Base-by-base conservation (phyloP, 768 basidiomycete genomes). In the Leccinum rimulosum region DNA sequence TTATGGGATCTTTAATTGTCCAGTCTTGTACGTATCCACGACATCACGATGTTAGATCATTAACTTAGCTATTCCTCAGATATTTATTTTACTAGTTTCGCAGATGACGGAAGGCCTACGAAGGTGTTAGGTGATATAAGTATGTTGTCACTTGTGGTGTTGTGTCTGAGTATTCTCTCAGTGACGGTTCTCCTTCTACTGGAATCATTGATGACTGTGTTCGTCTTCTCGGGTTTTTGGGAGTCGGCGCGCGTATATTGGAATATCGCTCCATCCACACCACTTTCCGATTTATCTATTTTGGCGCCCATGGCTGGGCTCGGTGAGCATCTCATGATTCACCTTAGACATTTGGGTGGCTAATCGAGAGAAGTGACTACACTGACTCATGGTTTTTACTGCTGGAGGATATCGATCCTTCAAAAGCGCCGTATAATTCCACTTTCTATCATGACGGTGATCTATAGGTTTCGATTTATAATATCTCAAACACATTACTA, bases 51-150 rank as follows among this genome's bases (percentile, higher is more conserved):
- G 12, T 4, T 30, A 9, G 36, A 7, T 36, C 36, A 36, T 15
- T 36, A 15, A 15, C 35, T 31, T 22, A 51, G 11, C 6, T 19
- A 6, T 35, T 7, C 25, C 50, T 30, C 8, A 69, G 67, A 59
- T 43, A 54, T 69, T 22, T 68, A 68, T 36, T 64, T 64, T 40
- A 55, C 54, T n/a, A 55, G 27, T 53, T 68, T 69, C 19, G 4
- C 54, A 19, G 56, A 66, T n/a, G 66, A 68, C 22, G n/a, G 10
- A 19, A 59, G 4, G 58, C 25, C 35, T 40, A 58, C 60, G n/a
- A 68, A 70, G 53, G 48, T 33, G 35, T 17, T 66, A 19, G 68
- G 68, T 68, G 47, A 52, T 14, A 3, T 25, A 25, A 25, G 25
- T 38, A 0, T n/a, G 0, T 31, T 14, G 19, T 47, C 19, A 17